These are phyloP conservation scores for Metschnikowia similis DNA, from an alignment of 805 yeast genomes.

Conservation along the genomic window DNA sequence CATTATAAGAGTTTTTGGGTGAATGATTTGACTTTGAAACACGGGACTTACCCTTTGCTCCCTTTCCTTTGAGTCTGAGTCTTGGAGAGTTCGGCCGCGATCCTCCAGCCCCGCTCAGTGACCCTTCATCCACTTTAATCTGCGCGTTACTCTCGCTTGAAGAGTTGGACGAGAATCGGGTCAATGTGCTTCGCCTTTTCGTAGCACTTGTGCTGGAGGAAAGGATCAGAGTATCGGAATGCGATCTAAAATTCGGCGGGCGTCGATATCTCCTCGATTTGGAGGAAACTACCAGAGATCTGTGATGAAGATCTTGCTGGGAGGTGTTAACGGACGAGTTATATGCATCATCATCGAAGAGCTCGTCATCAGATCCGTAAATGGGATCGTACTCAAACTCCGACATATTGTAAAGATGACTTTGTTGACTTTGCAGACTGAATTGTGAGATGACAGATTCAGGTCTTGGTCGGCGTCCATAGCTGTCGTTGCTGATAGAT, in stretches of 20 bases:
- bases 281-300: constrained; percentile 14
- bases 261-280: constrained; percentile 18
- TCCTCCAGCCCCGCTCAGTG: neutral
- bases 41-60: constrained; percentile 6
- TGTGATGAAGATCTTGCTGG: constrained; percentile 21
- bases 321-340: constrained; percentile 37
- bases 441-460: constrained; percentile 38
- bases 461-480: constrained; percentile 26
- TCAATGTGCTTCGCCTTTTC: constrained; percentile 25
- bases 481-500: constrained; percentile 11
- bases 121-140: constrained; percentile 7
- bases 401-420: constrained; percentile 41
- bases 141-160: constrained; percentile 30
- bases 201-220: constrained; percentile 28
- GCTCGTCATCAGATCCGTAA: constrained; percentile 37
- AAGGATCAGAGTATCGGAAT: constrained; percentile 34
- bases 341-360: constrained; percentile 32
- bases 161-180: constrained; percentile 35
- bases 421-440: constrained; percentile 36
- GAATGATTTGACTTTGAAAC: constrained; percentile 2
- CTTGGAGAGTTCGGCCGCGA: constrained; percentile 9
- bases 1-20: constrained; percentile 1
- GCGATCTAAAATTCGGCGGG: constrained; percentile 30
- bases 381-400: constrained; percentile 39
- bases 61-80: constrained; percentile 9